These are phyloP conservation scores for Centella asiatica DNA, from an alignment of 129 eudicot genomes.

Conservation along the genomic window DNA sequence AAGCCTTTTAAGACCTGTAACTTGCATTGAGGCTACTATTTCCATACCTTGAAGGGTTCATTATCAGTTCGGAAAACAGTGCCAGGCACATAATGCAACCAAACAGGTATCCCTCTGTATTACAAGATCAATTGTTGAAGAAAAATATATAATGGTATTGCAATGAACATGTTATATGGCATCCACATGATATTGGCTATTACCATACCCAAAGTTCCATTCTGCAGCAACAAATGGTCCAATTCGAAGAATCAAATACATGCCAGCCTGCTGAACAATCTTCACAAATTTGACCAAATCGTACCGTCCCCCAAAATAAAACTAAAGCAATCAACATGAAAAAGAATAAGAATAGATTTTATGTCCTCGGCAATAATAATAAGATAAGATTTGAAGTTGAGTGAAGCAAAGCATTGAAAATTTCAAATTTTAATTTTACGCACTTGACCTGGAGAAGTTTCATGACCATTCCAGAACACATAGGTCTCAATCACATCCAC, in stretches of 20 bases:
- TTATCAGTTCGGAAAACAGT: constrained; percentile 89
- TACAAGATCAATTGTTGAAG: constrained; percentile 17
- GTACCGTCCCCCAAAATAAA: constrained; percentile 86
- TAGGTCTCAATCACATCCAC: constrained; percentile 83
- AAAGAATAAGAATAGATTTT: not conserved
- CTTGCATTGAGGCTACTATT: not conserved
- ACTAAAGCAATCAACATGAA: constrained; percentile 31
- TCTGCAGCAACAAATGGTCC: constrained; percentile 99
- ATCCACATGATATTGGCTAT: not conserved
- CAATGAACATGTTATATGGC: not conserved
- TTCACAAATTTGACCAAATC: constrained; percentile 85
- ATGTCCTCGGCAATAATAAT: not conserved
- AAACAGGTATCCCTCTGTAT: constrained; percentile 88
- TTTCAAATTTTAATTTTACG: constrained; percentile 14
- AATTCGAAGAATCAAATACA: constrained; percentile 85
- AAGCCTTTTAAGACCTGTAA: not conserved
- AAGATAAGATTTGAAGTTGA: not conserved
- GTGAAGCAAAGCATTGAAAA: constrained; percentile 6
- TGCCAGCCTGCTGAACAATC: constrained; percentile 81
- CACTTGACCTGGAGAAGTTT: constrained; percentile 82
- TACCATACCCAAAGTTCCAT: constrained; percentile 86
- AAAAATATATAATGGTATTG: not conserved
- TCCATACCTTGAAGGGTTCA: constrained; percentile 80
- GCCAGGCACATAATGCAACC: constrained; percentile 93
- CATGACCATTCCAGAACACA: constrained; percentile 99